These are phyloP conservation scores for Lentinula raphanica DNA, from an alignment of 768 basidiomycete species.

Conservation along the genomic window DNA sequence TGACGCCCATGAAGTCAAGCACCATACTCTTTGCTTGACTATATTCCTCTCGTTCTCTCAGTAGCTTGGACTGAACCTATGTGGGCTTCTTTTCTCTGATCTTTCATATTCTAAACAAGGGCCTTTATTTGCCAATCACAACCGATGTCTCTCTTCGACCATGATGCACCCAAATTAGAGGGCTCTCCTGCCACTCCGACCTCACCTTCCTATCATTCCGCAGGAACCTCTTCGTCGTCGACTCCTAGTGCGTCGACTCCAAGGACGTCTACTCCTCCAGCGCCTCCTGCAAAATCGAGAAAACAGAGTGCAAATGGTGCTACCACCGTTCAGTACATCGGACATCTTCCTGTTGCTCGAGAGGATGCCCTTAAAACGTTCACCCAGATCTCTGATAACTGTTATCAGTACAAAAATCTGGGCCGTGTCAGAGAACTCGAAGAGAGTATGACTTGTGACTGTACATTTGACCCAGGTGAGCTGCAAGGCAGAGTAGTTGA, in stretches of 20 bases:
- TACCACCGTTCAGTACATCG: conserved; percentile 68
- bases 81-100: not conserved
- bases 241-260: not conserved
- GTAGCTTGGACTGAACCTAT: not conserved
- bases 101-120: not conserved
- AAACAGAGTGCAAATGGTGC: conserved; percentile 23
- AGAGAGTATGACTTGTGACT: conserved; percentile 96
- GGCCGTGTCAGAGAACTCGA: conserved; percentile 85
- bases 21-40: not conserved
- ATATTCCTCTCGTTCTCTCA: not conserved
- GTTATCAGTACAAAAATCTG: conserved; percentile 81
- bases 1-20: not conserved
- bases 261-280: conserved; percentile 10
- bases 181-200: conserved; percentile 11
- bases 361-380: conserved; percentile 70
- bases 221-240: conserved; percentile 10
- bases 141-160: conserved; percentile 18
- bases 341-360: conserved; percentile 73
- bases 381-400: conserved; percentile 66
- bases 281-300: conserved; percentile 22
- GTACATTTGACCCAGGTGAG: conserved; percentile 77
- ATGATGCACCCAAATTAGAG: conserved; percentile 24
- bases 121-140: conserved; percentile 2
- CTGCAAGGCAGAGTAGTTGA: conserved; percentile 6
- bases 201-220: not conserved